Evolutionary conservation across 495 filamentous ascomycete species (phyloP), one percentile per base, ranked within the genome.

Genomic region (Penicillium salamii): DNA sequence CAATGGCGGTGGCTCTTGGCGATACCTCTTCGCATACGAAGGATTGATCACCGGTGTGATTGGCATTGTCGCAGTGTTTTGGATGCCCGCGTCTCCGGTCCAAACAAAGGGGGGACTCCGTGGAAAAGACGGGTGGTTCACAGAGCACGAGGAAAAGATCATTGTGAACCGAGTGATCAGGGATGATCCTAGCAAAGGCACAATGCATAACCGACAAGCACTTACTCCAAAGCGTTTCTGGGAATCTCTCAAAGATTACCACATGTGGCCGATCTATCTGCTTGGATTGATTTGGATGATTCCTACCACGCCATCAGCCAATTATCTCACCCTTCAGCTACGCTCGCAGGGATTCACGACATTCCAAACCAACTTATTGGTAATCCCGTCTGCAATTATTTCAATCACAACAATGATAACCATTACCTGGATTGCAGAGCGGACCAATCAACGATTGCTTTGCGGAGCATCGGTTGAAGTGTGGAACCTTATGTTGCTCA

Each of bases 91-190:
- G 0, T 79, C 79, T 0, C 83, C 86, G 0, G 78, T 71, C 12
- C 81, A 88, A 52, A 87, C 86, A 0, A 70, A 67, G 21, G 80
- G 73, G 46, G 78, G 74, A 70, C 76, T 80, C 46, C 68, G 82
- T 14, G 82, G 83, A 3, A 82, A 79, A 46, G 67, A 86, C 3
- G 86, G 86, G 4, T 89, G 85, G 85, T 89, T 89, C 56, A 80
- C 68, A 2, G 77, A 53, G 19, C 49, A 48, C 18, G 71, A 73
- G 45, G 65, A 72, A 23, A 76, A 68, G n/a, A 88, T 89, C 57
- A 81, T 90, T 38, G 84, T 88, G 13, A 91, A 87, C 55, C 79
- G 86, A 7, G 72, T 89, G 3, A 67, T 90, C 11, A 78, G 85
- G 7, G 87, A 89, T 32, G 86, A 90, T 58, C 87, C 87, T 0